phyloP scores from a whole-genome alignment of 2,329 filamentous ascomycete species.

The Microdochium trichocladiopsis region DNA sequence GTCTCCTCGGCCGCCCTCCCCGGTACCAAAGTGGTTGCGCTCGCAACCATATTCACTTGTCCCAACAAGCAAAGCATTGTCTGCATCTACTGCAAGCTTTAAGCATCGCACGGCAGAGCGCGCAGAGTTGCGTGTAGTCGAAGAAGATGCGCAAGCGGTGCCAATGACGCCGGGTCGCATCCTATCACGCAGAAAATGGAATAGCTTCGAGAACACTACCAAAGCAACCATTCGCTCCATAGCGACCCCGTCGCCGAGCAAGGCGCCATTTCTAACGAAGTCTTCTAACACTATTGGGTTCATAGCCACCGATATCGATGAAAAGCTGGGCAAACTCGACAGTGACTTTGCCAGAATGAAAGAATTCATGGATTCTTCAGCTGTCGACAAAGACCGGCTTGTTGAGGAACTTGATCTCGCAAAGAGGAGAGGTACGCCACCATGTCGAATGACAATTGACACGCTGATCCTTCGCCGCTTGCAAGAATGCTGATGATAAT shows the following conservation, averaged over 20 bases:
- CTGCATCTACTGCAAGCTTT: not conserved
- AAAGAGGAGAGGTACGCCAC: constrained; percentile 63
- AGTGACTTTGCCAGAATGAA: constrained; percentile 65
- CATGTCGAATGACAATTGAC: not conserved
- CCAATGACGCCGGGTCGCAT: constrained; percentile 24
- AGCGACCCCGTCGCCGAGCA: constrained; percentile 35
- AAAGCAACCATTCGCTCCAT: constrained; percentile 23
- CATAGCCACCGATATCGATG: constrained; percentile 74
- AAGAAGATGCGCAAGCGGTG: constrained; percentile 12
- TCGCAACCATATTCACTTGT: too few species aligned
- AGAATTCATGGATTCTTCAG: constrained; percentile 62
- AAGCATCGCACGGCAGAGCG: constrained; percentile 9
- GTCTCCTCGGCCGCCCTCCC: too few species aligned
- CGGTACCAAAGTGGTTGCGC: too few species aligned
- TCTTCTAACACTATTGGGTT: constrained; percentile 61
- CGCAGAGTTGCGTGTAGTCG: not conserved
- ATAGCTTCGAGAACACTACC: constrained; percentile 15
- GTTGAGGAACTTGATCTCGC: constrained; percentile 70
- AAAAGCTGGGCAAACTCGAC: constrained; percentile 70
- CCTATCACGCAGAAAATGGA: constrained; percentile 18
- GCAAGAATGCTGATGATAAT: constrained; percentile 1
- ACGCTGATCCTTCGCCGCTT: too few species aligned
- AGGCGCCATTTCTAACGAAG: constrained; percentile 56
- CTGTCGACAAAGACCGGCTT: constrained; percentile 59
- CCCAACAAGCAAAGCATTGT: too few species aligned